Base-by-base conservation (phyloP, 352 stramenopile genomes). In the Phytophthora crassamura region DNA sequence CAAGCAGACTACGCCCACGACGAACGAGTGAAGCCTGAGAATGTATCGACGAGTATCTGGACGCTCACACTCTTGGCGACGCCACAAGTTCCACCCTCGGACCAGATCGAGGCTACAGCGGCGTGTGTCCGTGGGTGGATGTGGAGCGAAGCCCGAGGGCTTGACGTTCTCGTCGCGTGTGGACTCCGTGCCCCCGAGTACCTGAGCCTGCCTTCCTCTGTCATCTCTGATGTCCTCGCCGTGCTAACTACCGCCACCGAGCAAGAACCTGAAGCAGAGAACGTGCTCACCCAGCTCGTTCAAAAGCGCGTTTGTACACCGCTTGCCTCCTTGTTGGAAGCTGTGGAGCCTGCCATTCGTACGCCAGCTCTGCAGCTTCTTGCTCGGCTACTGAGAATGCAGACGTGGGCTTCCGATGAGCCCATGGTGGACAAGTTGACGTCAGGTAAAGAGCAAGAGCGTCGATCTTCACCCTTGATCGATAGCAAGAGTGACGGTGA, bases 271-370 rank as follows among this genome's bases (percentile, higher is more conserved):
- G 66, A 74, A 43, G 59, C 66, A 2, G 54, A 59, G 35, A 54
- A 11, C 10, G 60, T 67, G 12, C 57, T 69, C 6, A 50, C 11
- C 12, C 74, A 54, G n/a, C 67, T 72, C 34, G 81, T 69, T 58
- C 67, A 52, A 47, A 79, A 72, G 54, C 69, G 40, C 32, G 68
- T 91, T 7, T 88, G 78, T 38, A 82, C 78, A 4, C 47, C 68
- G 0, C 10, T 88, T 7, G 67, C 82, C 1, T 16, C 38, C 5
- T 58, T 87, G n/a, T 57, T 91, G 0, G 83, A 90, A 53, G 69
- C 77, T 11, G 75, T 91, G 5, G 77, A 90, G 50, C 59, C 77
- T 15, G 51, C 72, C n/a, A 67, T 91, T 20, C 72, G 79, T 3
- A 16, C 72, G 2, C 72, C 81, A 30, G 75, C 81, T 0, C 58